Evolutionary conservation across 2,329 filamentous ascomycete genomes (phyloP).

Genomic region (Neofusicoccum laricinum): DNA sequence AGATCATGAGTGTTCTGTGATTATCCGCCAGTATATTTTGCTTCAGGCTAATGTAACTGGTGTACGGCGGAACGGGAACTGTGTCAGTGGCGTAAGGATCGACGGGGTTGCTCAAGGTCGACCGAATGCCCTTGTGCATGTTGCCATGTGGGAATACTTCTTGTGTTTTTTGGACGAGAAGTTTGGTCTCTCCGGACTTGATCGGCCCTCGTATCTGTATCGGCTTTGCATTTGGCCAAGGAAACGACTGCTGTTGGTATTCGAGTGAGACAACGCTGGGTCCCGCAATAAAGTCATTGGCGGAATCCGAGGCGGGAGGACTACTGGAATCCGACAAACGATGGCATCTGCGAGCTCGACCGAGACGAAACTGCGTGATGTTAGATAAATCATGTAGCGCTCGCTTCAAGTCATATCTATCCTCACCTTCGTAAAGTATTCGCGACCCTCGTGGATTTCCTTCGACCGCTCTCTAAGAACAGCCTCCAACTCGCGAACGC

Average conservation of each 20-base stretch:
- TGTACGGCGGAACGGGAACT: constrained; percentile 35
- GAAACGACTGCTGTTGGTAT: neutral
- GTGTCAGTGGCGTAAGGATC: constrained; percentile 17
- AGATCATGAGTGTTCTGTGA: constrained; percentile 38
- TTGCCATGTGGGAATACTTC: neutral
- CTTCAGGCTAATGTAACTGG: constrained; percentile 41
- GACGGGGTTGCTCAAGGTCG: neutral
- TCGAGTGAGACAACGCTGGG: neutral
- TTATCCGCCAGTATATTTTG: constrained; percentile 43
- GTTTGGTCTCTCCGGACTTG: neutral
- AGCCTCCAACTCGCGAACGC: neutral
- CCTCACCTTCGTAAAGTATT: constrained; percentile 18
- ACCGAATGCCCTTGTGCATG: neutral
- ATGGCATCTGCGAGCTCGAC: constrained; percentile 2
- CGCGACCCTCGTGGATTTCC: constrained; percentile 19
- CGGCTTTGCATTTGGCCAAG: neutral
- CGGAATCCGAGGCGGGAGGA: neutral
- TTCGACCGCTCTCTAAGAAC: constrained; percentile 9
- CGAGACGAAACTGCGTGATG: neutral
- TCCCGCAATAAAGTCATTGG: neutral
- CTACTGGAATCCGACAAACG: neutral
- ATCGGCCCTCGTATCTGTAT: neutral
- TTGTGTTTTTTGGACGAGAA: neutral
- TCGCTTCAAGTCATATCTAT: no score
- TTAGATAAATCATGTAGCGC: neutral